Evolutionary conservation across 148 eudicot species (phyloP).

Genomic region (Rhododendron griersonianum): DNA sequence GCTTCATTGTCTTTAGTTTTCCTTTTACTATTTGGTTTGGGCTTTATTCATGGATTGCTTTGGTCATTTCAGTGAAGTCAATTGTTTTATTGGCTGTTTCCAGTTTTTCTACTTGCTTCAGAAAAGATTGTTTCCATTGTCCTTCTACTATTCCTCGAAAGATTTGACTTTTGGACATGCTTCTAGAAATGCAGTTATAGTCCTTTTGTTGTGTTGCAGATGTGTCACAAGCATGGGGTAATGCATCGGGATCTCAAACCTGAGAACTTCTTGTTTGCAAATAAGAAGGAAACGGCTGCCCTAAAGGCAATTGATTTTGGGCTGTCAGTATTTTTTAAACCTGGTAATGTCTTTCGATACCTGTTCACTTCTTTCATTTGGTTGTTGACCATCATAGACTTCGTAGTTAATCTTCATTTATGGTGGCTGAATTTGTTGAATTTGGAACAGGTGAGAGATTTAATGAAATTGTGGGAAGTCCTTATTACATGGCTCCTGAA

Average conservation of each 20-base stretch:
- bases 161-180: neutral
- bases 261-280: constrained; percentile 45
- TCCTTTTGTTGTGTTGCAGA: constrained; percentile 14
- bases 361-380: neutral
- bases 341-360: constrained; percentile 22
- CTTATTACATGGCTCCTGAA: constrained; percentile 67
- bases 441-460: constrained; percentile 34
- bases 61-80: neutral
- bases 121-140: neutral
- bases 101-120: neutral
- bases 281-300: constrained; percentile 51
- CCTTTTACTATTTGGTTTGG: neutral
- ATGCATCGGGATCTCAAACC: constrained; percentile 56
- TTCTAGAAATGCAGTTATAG: neutral
- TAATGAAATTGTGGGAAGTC: constrained; percentile 56
- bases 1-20: neutral
- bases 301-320: constrained; percentile 55
- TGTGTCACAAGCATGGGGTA: constrained; percentile 48
- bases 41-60: neutral
- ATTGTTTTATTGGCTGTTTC: neutral
- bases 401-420: neutral
- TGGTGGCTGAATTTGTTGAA: neutral
- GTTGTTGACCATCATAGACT: neutral
- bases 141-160: neutral
- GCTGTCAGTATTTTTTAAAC: constrained; percentile 38